These are phyloP conservation scores for Rhodamnia argentea DNA, from an alignment of 345 rosid species.

Conservation along the genomic window DNA sequence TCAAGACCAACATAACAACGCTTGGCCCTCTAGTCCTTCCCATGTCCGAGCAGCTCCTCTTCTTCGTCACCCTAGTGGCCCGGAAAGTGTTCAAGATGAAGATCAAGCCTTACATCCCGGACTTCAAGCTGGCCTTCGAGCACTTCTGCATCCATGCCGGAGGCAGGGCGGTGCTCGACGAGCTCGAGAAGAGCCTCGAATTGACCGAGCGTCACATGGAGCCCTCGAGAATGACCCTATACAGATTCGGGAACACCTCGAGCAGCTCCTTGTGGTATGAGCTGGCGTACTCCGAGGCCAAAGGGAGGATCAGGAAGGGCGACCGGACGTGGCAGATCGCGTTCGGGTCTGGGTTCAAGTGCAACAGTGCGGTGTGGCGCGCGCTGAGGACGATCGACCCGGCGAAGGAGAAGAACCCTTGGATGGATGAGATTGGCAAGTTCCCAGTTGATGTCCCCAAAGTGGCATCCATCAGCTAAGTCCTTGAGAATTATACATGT, in stretches of 20 bases:
- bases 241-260: slow-evolving; percentile 84
- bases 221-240: slow-evolving; percentile 85
- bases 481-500: neutral
- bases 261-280: slow-evolving; percentile 94
- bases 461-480: slow-evolving; percentile 7
- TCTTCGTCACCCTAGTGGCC: slow-evolving; percentile 53
- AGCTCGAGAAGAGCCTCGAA: slow-evolving; percentile 75
- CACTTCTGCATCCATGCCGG: slow-evolving; percentile 89
- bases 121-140: slow-evolving; percentile 81
- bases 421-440: slow-evolving; percentile 71
- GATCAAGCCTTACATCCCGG: slow-evolving; percentile 73
- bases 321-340: slow-evolving; percentile 93
- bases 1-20: slow-evolving; percentile 84
- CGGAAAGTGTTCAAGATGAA: slow-evolving; percentile 62
- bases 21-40: slow-evolving; percentile 84
- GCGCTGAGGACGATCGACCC: slow-evolving; percentile 72
- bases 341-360: slow-evolving; percentile 92
- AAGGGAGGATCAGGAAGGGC: slow-evolving; percentile 75
- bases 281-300: slow-evolving; percentile 74
- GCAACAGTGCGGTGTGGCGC: slow-evolving; percentile 88
- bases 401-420: slow-evolving; percentile 60
- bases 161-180: slow-evolving; percentile 85
- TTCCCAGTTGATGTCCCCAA: slow-evolving; percentile 76
- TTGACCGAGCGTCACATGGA: slow-evolving; percentile 84
- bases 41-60: slow-evolving; percentile 81